These are phyloP conservation scores for Hemerocallis citrina DNA, from an alignment of 106 monocot genomes.

Conservation along the genomic window DNA sequence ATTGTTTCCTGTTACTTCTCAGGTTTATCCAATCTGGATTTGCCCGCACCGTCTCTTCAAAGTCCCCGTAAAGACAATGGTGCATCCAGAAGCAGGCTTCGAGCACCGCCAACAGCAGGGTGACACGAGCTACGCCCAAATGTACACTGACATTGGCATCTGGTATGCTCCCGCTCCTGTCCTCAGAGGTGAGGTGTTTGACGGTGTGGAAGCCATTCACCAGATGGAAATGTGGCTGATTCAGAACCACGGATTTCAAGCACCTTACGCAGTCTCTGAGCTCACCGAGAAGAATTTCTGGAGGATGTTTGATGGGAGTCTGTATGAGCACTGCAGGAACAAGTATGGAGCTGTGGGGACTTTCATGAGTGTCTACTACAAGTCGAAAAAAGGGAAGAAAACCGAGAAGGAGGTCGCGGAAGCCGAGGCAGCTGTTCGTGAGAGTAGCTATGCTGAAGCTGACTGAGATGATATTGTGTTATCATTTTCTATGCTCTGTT, in stretches of 20 bases:
- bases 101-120: constrained; percentile 39
- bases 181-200: constrained; percentile 37
- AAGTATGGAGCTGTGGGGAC: constrained; percentile 47
- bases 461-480: background rate
- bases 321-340: constrained; percentile 36
- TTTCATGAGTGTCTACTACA: constrained; percentile 60
- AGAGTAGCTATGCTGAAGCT: constrained; percentile 33
- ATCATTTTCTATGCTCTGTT: no score
- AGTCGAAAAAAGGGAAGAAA: constrained; percentile 59
- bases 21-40: constrained; percentile 54
- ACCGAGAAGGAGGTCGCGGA: constrained; percentile 57
- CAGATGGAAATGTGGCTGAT: constrained; percentile 42
- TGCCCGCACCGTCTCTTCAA: constrained; percentile 52
- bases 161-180: constrained; percentile 42
- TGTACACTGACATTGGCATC: constrained; percentile 45
- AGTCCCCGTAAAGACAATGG: constrained; percentile 38
- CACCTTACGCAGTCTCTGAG: constrained; percentile 49
- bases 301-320: constrained; percentile 48
- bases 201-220: constrained; percentile 30
- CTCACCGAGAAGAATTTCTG: constrained; percentile 66
- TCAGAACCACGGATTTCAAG: constrained; percentile 39
- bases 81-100: constrained; percentile 40
- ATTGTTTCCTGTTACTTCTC: no score
- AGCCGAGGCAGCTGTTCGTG: constrained; percentile 38
- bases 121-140: constrained; percentile 46